phyloP scores from a whole-genome alignment of 2,329 filamentous ascomycete genomes.

The Claviceps pazoutovae region DNA sequence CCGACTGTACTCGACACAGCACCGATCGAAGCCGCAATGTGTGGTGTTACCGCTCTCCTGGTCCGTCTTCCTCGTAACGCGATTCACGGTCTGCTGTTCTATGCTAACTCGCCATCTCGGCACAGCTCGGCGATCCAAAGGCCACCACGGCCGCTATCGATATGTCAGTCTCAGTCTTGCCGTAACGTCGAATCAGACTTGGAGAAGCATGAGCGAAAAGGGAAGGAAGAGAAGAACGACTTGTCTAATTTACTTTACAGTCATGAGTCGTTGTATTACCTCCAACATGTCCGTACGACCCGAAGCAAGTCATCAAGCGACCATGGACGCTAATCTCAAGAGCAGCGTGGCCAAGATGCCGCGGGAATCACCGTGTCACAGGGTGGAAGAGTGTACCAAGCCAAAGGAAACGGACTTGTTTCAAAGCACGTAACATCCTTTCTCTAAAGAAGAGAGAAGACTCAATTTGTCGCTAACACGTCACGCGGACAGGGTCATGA shows the following conservation, averaged over 20 bases:
- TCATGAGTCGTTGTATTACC: slow-evolving; percentile 57
- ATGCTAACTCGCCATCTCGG: neutral
- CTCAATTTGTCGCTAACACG: slow-evolving; percentile 21
- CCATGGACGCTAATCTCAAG: neutral
- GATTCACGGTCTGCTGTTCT: neutral
- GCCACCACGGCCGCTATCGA: slow-evolving; percentile 41
- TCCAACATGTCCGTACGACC: slow-evolving; percentile 33
- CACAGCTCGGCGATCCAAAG: slow-evolving; percentile 19
- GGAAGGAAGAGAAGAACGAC: neutral
- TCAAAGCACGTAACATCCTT: neutral
- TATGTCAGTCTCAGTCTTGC: slow-evolving; percentile 18
- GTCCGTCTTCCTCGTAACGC: neutral
- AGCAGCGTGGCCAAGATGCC: slow-evolving; percentile 58
- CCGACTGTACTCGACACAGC: neutral
- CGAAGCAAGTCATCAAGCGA: neutral
- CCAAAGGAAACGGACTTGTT: slow-evolving; percentile 47
- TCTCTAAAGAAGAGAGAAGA: neutral
- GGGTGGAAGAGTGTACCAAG: slow-evolving; percentile 73
- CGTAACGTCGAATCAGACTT: too few relatives aligned
- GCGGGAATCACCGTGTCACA: slow-evolving; percentile 67
- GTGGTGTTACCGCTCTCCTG: slow-evolving; percentile 3
- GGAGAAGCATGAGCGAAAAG: neutral
- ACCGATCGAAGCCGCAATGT: neutral
- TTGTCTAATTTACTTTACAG: neutral
- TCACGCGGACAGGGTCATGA: neutral